Conservation (phyloP, 73 alveolate species). For the Paramecium caudatum region DNA sequence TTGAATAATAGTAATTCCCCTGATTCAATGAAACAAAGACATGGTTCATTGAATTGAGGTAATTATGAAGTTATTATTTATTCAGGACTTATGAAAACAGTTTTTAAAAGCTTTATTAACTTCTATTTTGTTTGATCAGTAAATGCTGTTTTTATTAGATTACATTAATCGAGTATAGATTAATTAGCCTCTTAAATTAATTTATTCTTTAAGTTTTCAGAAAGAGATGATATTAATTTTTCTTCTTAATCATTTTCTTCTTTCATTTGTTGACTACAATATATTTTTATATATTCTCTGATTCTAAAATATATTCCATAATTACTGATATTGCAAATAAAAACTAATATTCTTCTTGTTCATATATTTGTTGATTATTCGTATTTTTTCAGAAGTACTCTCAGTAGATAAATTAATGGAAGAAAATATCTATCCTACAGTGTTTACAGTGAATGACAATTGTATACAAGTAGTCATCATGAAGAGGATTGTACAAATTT, state of each 20-base stretch:
- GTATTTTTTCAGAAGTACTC: slow-evolving; percentile 56
- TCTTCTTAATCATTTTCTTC: slow-evolving; percentile 54
- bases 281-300: slow-evolving; percentile 55
- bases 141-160: background rate
- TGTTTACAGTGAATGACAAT: slow-evolving; percentile 22
- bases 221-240: background rate
- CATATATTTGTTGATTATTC: slow-evolving; percentile 66
- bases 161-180: slow-evolving; percentile 34
- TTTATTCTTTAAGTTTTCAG: slow-evolving; percentile 41
- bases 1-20: slow-evolving; percentile 18
- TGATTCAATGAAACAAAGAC: slow-evolving; percentile 50
- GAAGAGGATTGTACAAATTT: slow-evolving; percentile 1
- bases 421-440: slow-evolving; percentile 39
- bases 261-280: slow-evolving; percentile 60
- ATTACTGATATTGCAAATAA: slow-evolving; percentile 41
- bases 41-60: slow-evolving; percentile 26
- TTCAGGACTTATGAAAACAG: slow-evolving; percentile 37
- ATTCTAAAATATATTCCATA: background rate
- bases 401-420: slow-evolving; percentile 36
- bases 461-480: slow-evolving; percentile 47
- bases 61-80: slow-evolving; percentile 15
- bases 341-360: background rate
- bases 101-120: slow-evolving; percentile 4
- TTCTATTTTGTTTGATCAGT: slow-evolving; percentile 33
- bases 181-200: slow-evolving; percentile 39